phyloP scores from a whole-genome alignment of 768 basidiomycete species.

The Mycena chlorophos region DNA sequence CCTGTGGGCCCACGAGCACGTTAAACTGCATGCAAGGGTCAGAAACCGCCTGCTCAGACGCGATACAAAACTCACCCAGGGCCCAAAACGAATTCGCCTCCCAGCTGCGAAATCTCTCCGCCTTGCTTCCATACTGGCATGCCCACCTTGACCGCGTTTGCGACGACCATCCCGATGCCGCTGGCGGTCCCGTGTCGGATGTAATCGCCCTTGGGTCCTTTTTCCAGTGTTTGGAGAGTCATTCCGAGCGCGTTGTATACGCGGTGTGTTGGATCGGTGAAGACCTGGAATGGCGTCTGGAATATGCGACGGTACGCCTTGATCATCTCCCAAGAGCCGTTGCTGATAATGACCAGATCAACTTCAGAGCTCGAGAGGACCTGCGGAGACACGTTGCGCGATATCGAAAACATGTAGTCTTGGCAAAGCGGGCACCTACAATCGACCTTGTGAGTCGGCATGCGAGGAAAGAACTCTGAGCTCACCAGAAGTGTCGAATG shows the following conservation, averaged over 20 bases:
- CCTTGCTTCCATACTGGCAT: slow-evolving; percentile 63
- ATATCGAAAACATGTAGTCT: slow-evolving; percentile 67
- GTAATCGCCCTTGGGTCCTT: slow-evolving; percentile 46
- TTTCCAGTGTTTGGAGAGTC: slow-evolving; percentile 28
- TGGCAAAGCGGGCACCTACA: slow-evolving; percentile 57
- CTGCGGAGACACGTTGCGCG: slow-evolving; percentile 47
- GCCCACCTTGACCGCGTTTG: slow-evolving; percentile 51
- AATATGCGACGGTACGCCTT: slow-evolving; percentile 63
- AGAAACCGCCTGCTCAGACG: neutral
- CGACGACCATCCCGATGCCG: slow-evolving; percentile 57
- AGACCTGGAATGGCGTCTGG: slow-evolving; percentile 59
- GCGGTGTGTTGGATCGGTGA: slow-evolving; percentile 59
- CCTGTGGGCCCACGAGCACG: slow-evolving; percentile 58
- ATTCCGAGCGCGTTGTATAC: slow-evolving; percentile 66
- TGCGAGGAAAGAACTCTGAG: neutral
- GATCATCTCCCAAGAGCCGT: slow-evolving; percentile 65
- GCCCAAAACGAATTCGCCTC: slow-evolving; percentile 73
- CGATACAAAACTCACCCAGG: slow-evolving; percentile 46
- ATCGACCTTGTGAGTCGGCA: neutral
- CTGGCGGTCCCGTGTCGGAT: slow-evolving; percentile 51
- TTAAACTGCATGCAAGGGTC: slow-evolving; percentile 36
- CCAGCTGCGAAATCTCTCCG: slow-evolving; percentile 63
- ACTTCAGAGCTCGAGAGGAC: slow-evolving; percentile 51
- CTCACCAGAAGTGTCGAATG: slow-evolving; percentile 63
- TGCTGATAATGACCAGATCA: slow-evolving; percentile 61